phyloP scores from a whole-genome alignment of 139 green algal species.

The Eudorina sp. region DNA sequence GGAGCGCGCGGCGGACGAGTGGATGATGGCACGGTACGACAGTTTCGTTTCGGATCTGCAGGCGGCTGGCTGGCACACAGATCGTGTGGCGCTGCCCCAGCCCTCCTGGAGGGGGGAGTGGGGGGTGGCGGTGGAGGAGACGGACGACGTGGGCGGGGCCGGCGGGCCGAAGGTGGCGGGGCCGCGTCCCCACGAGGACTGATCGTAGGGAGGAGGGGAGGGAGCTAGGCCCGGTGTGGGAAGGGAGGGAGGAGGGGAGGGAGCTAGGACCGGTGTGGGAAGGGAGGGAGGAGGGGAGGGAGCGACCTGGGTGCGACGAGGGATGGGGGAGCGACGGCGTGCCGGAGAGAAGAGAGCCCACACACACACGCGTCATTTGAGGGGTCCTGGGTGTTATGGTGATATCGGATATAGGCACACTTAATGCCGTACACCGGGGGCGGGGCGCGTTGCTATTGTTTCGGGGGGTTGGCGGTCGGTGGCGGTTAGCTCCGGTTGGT shows the following conservation, averaged over 20 bases:
- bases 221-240: not conserved
- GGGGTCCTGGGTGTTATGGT: too few relatives aligned
- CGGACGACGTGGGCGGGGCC: not conserved
- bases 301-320: too few relatives aligned
- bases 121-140: not conserved
- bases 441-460: too few relatives aligned
- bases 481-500: too few relatives aligned
- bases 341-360: too few relatives aligned
- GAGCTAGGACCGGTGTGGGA: not conserved
- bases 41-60: constrained; percentile 43
- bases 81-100: constrained; percentile 55
- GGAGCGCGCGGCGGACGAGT: constrained; percentile 7
- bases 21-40: constrained; percentile 9
- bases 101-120: constrained; percentile 56
- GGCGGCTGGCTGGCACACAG: constrained; percentile 56
- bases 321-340: too few relatives aligned
- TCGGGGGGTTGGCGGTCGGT: too few relatives aligned
- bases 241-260: not conserved
- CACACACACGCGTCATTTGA: too few relatives aligned
- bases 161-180: not conserved
- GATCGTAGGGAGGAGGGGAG: not conserved
- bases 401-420: too few relatives aligned
- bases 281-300: not conserved
- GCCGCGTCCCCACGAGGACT: not conserved
- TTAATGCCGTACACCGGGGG: too few relatives aligned